Conservation (phyloP, 371 early-diverging fungal genomes). For the Mortierella sp. region DNA sequence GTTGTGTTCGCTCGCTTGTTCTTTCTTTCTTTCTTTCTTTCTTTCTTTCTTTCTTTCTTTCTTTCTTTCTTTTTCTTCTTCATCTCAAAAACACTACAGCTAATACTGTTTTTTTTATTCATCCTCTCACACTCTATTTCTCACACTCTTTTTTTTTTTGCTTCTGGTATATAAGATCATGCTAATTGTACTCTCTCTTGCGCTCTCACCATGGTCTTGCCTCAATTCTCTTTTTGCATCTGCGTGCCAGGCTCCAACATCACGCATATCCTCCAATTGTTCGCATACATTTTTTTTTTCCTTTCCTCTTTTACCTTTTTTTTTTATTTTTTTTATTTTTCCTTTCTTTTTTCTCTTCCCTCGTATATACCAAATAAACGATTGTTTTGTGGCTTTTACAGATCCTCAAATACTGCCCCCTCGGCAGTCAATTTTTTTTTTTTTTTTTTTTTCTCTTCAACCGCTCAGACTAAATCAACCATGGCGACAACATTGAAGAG, state of each 20-base stretch:
- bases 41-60: neutral
- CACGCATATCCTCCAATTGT: neutral
- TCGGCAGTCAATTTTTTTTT: neutral
- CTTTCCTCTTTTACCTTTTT: constrained; percentile 5
- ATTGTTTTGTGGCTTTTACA: no score
- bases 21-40: neutral
- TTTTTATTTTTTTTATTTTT: neutral
- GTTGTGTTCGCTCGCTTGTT: neutral
- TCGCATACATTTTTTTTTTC: neutral
- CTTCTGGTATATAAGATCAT: neutral
- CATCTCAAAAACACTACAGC: constrained; percentile 2
- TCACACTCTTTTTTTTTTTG: neutral
- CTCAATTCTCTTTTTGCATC: neutral
- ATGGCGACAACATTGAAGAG: constrained; percentile 41
- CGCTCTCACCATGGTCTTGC: neutral
- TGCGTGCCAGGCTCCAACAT: no score
- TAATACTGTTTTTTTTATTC: neutral
- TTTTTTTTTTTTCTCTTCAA: constrained; percentile 4
- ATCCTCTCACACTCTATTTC: neutral
- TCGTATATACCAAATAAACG: no score
- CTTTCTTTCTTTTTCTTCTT: neutral
- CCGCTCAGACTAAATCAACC: constrained; percentile 28
- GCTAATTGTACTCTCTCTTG: neutral
- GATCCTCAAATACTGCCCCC: neutral
- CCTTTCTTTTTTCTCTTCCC: constrained; percentile 1